These are phyloP conservation scores for Rhizophora mangle DNA, from an alignment of 345 rosid genomes.

Conservation along the genomic window DNA sequence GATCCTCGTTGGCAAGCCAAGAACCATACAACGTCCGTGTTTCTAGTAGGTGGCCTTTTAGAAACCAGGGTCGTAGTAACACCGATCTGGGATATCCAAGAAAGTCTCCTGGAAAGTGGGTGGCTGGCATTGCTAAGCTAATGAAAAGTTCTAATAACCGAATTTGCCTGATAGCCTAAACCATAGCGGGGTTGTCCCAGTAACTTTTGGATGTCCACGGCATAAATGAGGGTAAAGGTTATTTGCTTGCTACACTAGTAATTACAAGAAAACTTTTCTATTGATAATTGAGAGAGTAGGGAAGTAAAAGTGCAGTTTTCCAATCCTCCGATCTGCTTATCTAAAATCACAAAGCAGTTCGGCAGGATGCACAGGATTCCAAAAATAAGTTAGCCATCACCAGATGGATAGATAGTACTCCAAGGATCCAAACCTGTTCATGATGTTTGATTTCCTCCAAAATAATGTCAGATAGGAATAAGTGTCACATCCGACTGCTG, in stretches of 20 bases:
- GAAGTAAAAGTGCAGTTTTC: too few relatives aligned
- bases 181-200: neutral
- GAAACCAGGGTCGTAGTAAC: too few relatives aligned
- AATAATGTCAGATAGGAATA: neutral
- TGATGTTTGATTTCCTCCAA: neutral
- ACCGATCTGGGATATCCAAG: too few relatives aligned
- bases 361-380: neutral
- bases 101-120: too few relatives aligned
- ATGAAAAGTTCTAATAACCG: neutral
- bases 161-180: neutral
- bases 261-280: too few relatives aligned
- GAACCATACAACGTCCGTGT: too few relatives aligned
- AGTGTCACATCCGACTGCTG: constrained; percentile 6
- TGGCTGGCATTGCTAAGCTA: neutral
- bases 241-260: neutral
- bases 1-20: neutral
- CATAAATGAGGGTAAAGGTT: neutral
- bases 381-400: neutral
- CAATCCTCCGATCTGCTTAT: neutral
- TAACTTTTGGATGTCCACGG: neutral
- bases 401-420: neutral
- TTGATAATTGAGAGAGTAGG: too few relatives aligned
- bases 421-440: neutral
- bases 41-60: too few relatives aligned
- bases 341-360: neutral